Conservation (phyloP, 2,329 filamentous ascomycete genomes). For the Ophioceras dolichostomum region DNA sequence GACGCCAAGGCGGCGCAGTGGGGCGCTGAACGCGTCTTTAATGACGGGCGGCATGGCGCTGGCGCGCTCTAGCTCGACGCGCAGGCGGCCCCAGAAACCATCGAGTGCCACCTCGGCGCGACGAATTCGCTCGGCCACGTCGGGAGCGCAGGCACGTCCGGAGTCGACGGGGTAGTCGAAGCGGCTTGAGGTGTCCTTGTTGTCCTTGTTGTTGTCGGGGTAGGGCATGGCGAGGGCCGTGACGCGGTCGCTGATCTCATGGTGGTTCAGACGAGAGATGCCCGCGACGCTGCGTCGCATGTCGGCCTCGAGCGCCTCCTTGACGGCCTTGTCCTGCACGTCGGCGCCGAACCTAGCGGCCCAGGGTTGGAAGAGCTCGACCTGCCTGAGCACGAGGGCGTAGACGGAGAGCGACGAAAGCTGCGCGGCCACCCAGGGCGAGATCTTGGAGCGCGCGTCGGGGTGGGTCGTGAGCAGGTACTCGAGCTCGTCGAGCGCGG, state of each 20-base stretch:
- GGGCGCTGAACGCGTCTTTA: constrained; percentile 2
- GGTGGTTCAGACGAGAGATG: constrained; percentile 3
- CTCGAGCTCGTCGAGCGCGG: constrained; percentile 8
- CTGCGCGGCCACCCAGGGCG: constrained; percentile 4
- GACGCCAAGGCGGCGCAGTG: not conserved
- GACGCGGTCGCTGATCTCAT: constrained; percentile 3
- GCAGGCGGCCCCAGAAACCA: constrained; percentile 5
- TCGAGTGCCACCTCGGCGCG: constrained; percentile 3
- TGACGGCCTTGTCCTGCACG: constrained; percentile 6
- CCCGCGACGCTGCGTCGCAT: constrained; percentile 4
- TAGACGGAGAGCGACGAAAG: constrained; percentile 5
- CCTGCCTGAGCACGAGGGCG: constrained; percentile 3
- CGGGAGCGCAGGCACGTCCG: not conserved
- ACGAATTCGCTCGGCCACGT: constrained; percentile 1
- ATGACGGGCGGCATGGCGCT: constrained; percentile 5
- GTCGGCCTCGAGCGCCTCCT: constrained; percentile 6
- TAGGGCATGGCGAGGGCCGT: constrained; percentile 2
- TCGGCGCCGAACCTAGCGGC: constrained; percentile 5
- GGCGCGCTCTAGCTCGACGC: constrained; percentile 3
- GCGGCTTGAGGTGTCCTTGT: too few species aligned
- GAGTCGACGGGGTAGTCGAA: constrained; percentile 4
- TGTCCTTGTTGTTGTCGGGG: too few species aligned
- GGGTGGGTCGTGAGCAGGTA: not conserved
- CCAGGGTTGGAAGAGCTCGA: constrained; percentile 7
- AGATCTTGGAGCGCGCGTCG: not conserved